phyloP scores from a whole-genome alignment of 208 protist species.

The Trypanosomatidae sp. region DNA sequence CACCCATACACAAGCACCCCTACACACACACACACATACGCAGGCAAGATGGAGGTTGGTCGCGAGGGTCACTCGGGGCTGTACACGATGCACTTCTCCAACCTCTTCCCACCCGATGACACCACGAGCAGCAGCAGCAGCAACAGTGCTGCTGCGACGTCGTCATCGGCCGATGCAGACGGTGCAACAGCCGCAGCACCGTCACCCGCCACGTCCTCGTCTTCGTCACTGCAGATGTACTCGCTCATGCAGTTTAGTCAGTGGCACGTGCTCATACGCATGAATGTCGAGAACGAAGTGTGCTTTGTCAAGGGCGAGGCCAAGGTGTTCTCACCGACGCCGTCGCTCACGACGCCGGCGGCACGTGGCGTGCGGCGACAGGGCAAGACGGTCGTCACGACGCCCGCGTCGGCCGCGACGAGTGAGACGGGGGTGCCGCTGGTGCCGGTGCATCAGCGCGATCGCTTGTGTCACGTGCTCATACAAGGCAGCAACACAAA shows the following conservation, averaged over 20 bases:
- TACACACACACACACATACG: not conserved
- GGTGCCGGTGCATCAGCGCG: constrained; percentile 36
- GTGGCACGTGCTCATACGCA: constrained; percentile 74
- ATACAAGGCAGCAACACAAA: constrained; percentile 44
- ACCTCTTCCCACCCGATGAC: constrained; percentile 30
- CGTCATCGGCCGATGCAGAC: constrained; percentile 6
- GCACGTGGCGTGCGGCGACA: constrained; percentile 42
- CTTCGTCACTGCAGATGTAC: constrained; percentile 4
- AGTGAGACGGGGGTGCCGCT: constrained; percentile 63
- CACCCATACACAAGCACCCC: not conserved
- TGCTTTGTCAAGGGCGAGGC: constrained; percentile 56
- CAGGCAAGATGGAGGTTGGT: constrained; percentile 22
- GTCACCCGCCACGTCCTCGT: constrained; percentile 3
- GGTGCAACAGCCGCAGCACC: too few relatives aligned
- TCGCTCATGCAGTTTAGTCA: constrained; percentile 51
- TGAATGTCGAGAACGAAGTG: constrained; percentile 66
- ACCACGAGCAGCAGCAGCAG: constrained; percentile 1
- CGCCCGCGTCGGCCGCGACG: too few relatives aligned
- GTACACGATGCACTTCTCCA: constrained; percentile 78
- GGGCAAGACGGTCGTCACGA: constrained; percentile 20
- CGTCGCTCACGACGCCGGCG: constrained; percentile 29
- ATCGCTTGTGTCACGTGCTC: constrained; percentile 32
- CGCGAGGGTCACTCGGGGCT: constrained; percentile 58
- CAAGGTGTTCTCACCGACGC: constrained; percentile 68
- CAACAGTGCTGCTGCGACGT: constrained; percentile 6